Percentiles rank a stretch among this genome's conserved stretches.
Conservation (phyloP, 495 filamentous ascomycete species). For the Penicillium robsamsonii region DNA sequence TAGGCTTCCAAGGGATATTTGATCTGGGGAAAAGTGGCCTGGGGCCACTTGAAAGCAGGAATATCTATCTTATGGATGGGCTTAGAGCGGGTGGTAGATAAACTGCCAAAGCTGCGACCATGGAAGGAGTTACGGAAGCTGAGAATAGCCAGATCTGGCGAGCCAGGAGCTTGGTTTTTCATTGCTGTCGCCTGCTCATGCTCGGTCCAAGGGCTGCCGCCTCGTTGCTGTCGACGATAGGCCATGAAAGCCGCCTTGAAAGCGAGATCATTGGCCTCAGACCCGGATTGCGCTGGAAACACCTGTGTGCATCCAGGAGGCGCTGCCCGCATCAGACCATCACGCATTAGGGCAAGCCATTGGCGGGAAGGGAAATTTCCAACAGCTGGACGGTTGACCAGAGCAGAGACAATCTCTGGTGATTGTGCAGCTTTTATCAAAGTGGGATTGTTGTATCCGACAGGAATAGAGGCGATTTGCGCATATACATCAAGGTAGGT, state of each 20-base stretch:
- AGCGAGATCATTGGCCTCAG: conserved; percentile 84
- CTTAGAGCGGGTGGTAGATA: conserved; percentile 81
- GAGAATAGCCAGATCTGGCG: conserved; percentile 71
- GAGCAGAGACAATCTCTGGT: conserved; percentile 65
- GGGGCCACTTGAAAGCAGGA: conserved; percentile 87
- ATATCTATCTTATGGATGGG: conserved; percentile 90
- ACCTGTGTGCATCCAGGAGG: conserved; percentile 79
- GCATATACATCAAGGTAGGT: conserved; percentile 66
- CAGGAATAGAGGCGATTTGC: conserved; percentile 62
- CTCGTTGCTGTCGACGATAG: conserved; percentile 71
- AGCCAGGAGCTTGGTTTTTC: conserved; percentile 70
- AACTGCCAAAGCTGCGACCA: conserved; percentile 75
- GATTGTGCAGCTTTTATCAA: conserved; percentile 61
- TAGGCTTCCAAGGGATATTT: conserved; percentile 77
- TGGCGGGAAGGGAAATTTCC: conserved; percentile 80
- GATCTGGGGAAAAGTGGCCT: conserved; percentile 73
- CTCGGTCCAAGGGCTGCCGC: conserved; percentile 64
- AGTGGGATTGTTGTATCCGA: conserved; percentile 79
- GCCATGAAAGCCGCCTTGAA: conserved; percentile 93
- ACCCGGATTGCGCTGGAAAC: conserved; percentile 81
- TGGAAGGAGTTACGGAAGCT: conserved; percentile 81
- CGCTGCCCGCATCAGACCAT: conserved; percentile 71
- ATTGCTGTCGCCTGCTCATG: conserved; percentile 69
- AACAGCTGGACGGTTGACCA: conserved; percentile 80
- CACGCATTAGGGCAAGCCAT: conserved; percentile 71